Base-by-base conservation (phyloP, 1,284 basidiomycete species). In the Cyathus olla region DNA sequence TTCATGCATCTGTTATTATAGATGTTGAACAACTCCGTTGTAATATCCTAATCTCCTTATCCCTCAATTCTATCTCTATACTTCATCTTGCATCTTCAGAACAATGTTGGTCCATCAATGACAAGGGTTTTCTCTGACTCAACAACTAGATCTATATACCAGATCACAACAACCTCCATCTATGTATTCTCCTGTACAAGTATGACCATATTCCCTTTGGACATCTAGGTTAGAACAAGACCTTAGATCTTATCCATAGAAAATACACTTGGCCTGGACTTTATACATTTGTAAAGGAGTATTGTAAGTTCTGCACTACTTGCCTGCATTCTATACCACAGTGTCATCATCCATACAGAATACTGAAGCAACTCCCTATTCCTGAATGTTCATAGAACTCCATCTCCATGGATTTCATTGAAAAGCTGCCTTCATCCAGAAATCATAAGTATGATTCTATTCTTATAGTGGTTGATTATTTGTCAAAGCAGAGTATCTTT, bases 401-500 rank as follows among this genome's bases (percentile, higher is more conserved):
- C 6, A 59, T 59, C 1, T 59, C 57, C 35, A 55, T 55, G 52
- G 57, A 59, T 42, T 59, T 59, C 42, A 59, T 59, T 54, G 57
- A 59, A 24, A 54, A 46, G 29, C 52, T 59, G 6, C 57, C 57
- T 22, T 28, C n/a, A 26, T 35, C 13, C 31, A 35, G 31, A 35
- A 35, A 13, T n/a, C n/a, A n/a, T 46, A 28, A 52, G 3, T 59
- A 44, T 53, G 28, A 54, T 47, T 28, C 57, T n/a, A 59, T 59
- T 6, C 57, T 59, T n/a, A n/a, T n/a, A 9, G 39, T 59, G 26
- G 57, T 59, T 24, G 52, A 59, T 29, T 17, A 40, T 42, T 52
- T 55, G 13, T 26, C 51, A 19, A 59, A 59, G 37, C 57, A 59
- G 47, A 11, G 26, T 17, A 52, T 55, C 2, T 59, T 59, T 42